phyloP scores from a whole-genome alignment of 306 rosid species.

The Gleditsia sinensis region DNA sequence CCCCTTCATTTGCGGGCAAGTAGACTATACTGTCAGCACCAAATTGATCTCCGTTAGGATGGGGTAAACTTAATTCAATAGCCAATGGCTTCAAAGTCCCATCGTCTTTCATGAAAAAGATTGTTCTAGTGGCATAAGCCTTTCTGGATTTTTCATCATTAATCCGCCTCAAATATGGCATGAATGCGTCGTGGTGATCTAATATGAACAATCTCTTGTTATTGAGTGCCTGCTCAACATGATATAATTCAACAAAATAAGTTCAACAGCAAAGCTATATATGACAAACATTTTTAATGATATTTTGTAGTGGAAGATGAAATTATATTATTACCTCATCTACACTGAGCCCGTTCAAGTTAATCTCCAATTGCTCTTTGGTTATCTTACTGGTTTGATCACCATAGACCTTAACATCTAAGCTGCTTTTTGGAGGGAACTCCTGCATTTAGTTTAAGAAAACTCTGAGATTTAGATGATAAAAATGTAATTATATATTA shows the following conservation, averaged over 20 bases:
- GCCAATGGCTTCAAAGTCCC: constrained; percentile 75
- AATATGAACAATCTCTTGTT: constrained; percentile 62
- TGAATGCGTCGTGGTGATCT: constrained; percentile 68
- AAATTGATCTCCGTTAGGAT: constrained; percentile 56
- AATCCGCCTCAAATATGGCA: constrained; percentile 61
- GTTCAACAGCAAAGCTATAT: too few relatives aligned
- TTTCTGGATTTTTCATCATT: constrained; percentile 41
- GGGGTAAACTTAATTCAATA: constrained; percentile 66
- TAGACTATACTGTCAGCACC: constrained; percentile 57
- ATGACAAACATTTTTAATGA: too few relatives aligned
- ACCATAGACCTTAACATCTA: constrained; percentile 58
- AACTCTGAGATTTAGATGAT: not conserved
- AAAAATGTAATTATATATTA: too few relatives aligned
- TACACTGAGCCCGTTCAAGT: constrained; percentile 51
- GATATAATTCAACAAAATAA: too few relatives aligned
- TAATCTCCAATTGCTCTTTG: constrained; percentile 40
- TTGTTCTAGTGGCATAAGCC: constrained; percentile 67
- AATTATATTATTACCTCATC: too few relatives aligned
- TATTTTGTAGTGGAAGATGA: too few relatives aligned
- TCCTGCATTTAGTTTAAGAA: constrained; percentile 39
- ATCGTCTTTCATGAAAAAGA: constrained; percentile 62
- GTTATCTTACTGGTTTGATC: constrained; percentile 61
- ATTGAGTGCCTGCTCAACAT: constrained; percentile 67
- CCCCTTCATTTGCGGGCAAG: constrained; percentile 60
- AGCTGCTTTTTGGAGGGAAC: constrained; percentile 66